Evolutionary conservation across 805 yeast species (phyloP).

Genomic region (Wickerhamiella shivajii): DNA sequence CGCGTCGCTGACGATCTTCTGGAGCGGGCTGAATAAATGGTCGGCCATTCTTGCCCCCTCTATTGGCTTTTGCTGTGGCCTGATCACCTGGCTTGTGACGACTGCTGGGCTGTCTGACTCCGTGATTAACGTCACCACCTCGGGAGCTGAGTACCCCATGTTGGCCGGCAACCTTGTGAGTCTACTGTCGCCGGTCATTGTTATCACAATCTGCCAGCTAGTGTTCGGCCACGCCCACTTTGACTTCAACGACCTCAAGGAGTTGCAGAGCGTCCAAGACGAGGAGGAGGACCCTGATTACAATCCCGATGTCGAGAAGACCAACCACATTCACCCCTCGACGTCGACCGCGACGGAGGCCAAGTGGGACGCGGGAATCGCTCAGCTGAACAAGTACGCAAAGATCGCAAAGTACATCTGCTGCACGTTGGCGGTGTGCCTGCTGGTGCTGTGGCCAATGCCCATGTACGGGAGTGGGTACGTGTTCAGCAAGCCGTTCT

Average conservation of each 20-base stretch:
- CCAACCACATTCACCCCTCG: conserved; percentile 1
- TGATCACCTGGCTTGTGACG: conserved; percentile 47
- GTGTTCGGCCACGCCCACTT: conserved; percentile 56
- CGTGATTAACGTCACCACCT: conserved; percentile 38
- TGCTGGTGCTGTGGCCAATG: conserved; percentile 79
- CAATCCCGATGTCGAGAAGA: conserved; percentile 11
- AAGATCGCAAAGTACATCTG: conserved; percentile 49
- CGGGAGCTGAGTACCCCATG: conserved; percentile 76
- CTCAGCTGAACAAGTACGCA: conserved; percentile 39
- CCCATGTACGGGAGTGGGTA: conserved; percentile 81
- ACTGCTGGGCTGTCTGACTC: conserved; percentile 27
- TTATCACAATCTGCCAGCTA: conserved; percentile 51
- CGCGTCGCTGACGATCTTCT: conserved; percentile 52
- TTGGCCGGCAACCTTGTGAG: conserved; percentile 80
- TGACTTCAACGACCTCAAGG: conserved; percentile 51
- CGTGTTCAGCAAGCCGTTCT: conserved; percentile 58
- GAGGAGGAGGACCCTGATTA: conserved; percentile 14
- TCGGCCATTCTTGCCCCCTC: conserved; percentile 72
- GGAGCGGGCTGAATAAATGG: conserved; percentile 42
- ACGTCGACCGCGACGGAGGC: conserved; percentile 9
- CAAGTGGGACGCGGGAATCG: conserved; percentile 32
- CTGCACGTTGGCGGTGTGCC: conserved; percentile 41
- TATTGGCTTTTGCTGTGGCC: conserved; percentile 57
- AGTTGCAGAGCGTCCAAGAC: conserved; percentile 45
- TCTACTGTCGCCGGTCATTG: conserved; percentile 51